Percentiles rank a stretch among this genome's conserved stretches.
Evolutionary conservation across 2,329 filamentous ascomycete species (phyloP).

Genomic region (Aspergillus brasiliensis): DNA sequence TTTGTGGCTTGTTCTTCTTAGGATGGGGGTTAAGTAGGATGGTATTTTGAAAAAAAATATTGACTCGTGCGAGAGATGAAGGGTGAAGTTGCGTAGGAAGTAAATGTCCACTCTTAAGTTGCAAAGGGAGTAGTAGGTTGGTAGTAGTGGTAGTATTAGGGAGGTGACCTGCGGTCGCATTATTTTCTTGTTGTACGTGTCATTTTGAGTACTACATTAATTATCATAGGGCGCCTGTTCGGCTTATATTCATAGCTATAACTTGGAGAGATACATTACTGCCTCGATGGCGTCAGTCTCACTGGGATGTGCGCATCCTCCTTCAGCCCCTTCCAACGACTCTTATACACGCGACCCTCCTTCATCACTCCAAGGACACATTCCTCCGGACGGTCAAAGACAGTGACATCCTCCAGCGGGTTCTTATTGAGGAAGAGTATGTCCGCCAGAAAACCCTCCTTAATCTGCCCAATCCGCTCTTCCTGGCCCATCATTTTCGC

Average conservation of each 20-base stretch:
- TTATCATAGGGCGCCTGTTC: no score
- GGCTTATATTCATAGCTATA: no score
- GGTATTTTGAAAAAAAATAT: neutral
- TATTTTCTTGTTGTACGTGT: no score
- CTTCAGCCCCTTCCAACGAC: neutral
- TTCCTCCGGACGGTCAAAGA: constrained; percentile 53
- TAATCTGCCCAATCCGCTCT: constrained; percentile 53
- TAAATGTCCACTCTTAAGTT: neutral
- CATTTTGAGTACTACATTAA: no score
- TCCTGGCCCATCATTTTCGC: constrained; percentile 54
- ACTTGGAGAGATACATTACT: neutral
- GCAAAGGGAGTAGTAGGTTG: no score
- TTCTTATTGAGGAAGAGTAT: constrained; percentile 56
- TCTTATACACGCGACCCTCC: constrained; percentile 51
- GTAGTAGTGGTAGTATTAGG: no score
- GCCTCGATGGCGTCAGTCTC: neutral
- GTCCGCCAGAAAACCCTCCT: constrained; percentile 55
- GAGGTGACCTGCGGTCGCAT: no score
- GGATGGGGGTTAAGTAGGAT: neutral
- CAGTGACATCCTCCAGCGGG: constrained; percentile 57
- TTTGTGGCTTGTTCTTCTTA: constrained; percentile 62
- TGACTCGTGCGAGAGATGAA: neutral
- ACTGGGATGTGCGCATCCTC: constrained; percentile 8
- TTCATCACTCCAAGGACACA: constrained; percentile 57
- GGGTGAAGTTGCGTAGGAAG: no score